Evolutionary conservation across 306 rosid genomes (phyloP), one percentile per base, ranked within the genome.

Genomic region (Glycine soja): DNA sequence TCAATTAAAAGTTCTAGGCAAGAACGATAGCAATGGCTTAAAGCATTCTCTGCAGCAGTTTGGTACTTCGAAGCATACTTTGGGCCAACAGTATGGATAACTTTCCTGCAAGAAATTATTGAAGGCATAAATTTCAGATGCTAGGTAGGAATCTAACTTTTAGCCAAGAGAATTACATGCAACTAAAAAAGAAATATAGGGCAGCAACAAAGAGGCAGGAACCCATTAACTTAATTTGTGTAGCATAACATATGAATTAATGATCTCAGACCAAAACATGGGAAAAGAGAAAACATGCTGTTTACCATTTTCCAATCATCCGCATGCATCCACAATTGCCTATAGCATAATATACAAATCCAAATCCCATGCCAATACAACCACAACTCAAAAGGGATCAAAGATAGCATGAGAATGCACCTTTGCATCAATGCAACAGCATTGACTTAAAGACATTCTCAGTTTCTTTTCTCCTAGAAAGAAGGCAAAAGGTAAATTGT

Each of bases 11-110:
- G 96, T 88, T 96, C 98, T 40, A 96, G 92, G 88, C 99, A 93
- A 85, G 99, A 90, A 19, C 99, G 98, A 42, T 96, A 96, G 82
- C 99, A 96, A 84, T 96, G 99, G 83, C 99, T 96, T 77, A 96
- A 87, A 84, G 99, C 97, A 81, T 93, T 96, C 87, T 96, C 99
- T 65, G 99, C 98, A 48, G 99, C 99, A 61, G 99, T 93, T 82
- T 96, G 99, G 84, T 96, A 96, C 83, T 96, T 96, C 62, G 91
- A 89, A 4, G 97, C 99, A 88, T 96, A 96, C 88, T 93, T 96
- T 43, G 99, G 99, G 58, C 99, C 99, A 45, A 96, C 99, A 10
- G 99, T 96, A 85, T 93, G 99, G 81, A 96, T 90, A 85, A 93
- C 85, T 87, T 90, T 91, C 96, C 99, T 96, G 88, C 45, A n/a